Evolutionary conservation across 1,139 yeast genomes (phyloP).

Genomic region (Arxiozyma bovina): DNA sequence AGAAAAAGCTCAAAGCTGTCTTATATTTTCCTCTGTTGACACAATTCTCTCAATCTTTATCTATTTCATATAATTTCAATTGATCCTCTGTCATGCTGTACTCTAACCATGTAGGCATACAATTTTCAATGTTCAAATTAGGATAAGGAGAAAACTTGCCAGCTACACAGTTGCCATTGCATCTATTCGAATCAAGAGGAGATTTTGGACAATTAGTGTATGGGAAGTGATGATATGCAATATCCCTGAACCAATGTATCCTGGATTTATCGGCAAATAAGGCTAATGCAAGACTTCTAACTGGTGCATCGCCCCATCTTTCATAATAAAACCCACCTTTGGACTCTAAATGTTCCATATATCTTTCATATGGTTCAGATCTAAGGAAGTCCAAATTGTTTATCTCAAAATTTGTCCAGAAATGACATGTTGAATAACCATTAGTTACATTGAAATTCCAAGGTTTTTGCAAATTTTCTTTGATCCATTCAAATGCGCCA

Average conservation of each 20-base stretch:
- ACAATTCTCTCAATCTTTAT: neutral
- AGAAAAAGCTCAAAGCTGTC: too few relatives aligned
- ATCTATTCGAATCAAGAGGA: slow-evolving; percentile 30
- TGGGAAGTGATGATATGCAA: slow-evolving; percentile 70
- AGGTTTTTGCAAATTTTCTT: slow-evolving; percentile 49
- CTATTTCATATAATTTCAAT: slow-evolving; percentile 22
- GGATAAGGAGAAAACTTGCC: slow-evolving; percentile 42
- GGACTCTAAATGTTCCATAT: slow-evolving; percentile 56
- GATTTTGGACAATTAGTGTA: slow-evolving; percentile 59
- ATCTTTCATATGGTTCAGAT: slow-evolving; percentile 53
- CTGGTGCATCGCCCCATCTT: slow-evolving; percentile 98
- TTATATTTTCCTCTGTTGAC: neutral
- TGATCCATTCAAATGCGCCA: slow-evolving; percentile 65
- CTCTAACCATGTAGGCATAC: slow-evolving; percentile 66
- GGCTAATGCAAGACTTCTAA: slow-evolving; percentile 70
- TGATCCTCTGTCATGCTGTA: slow-evolving; percentile 41
- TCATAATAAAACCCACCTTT: slow-evolving; percentile 79
- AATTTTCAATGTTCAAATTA: slow-evolving; percentile 53
- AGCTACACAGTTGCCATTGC: slow-evolving; percentile 35
- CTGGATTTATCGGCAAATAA: slow-evolving; percentile 61
- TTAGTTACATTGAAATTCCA: slow-evolving; percentile 29
- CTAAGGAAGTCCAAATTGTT: slow-evolving; percentile 70
- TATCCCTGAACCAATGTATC: slow-evolving; percentile 83
- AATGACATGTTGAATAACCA: slow-evolving; percentile 76
- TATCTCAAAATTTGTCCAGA: slow-evolving; percentile 89